phyloP scores from a whole-genome alignment of 2,329 filamentous ascomycete genomes.

The Atkinsonella hypoxylon region DNA sequence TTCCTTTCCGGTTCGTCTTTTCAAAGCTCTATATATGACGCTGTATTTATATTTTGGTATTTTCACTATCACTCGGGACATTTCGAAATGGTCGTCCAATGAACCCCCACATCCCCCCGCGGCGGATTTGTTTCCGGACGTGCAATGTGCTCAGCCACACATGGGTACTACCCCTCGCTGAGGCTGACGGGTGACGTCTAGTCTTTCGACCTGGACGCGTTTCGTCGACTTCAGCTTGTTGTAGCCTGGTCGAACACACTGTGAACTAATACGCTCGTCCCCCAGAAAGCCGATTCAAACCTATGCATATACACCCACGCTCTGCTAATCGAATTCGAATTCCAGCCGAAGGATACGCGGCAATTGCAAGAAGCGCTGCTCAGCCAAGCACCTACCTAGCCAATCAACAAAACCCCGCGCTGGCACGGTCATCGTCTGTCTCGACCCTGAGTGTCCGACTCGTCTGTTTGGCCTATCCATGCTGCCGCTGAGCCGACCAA shows the following conservation, averaged over 20 bases:
- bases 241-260: not conserved
- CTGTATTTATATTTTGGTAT: no score
- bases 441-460: not conserved
- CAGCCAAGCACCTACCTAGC: constrained; percentile 1
- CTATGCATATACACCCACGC: not conserved
- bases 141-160: not conserved
- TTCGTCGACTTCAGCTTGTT: not conserved
- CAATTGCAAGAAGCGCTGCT: constrained; percentile 7
- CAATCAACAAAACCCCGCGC: constrained; percentile 1
- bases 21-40: no score
- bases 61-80: no score
- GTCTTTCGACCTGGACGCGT: not conserved
- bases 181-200: constrained; percentile 1
- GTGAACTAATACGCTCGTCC: not conserved
- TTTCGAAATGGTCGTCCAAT: no score
- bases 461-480: constrained; percentile 18
- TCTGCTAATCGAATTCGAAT: not conserved
- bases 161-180: not conserved
- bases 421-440: not conserved
- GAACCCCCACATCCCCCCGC: no score
- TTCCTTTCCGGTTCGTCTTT: no score
- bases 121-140: not conserved
- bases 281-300: not conserved
- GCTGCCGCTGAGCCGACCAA: constrained; percentile 19
- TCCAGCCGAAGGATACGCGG: not conserved